Base-by-base conservation (phyloP, 306 rosid genomes). In the Malus sieversii region DNA sequence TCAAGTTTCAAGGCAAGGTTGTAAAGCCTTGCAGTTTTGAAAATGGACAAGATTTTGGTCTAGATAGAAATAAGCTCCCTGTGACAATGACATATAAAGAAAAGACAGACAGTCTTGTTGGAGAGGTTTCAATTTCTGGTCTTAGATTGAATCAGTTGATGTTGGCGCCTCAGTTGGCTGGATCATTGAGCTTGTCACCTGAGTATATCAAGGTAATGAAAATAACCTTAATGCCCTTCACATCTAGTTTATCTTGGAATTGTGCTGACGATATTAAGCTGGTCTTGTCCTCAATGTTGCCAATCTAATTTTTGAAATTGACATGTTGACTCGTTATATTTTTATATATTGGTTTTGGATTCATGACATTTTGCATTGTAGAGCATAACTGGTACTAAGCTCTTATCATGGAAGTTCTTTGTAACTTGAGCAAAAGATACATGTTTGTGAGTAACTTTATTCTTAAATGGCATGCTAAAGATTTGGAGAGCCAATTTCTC, bases 141-240 rank as follows among this genome's bases (percentile, higher is more conserved):
- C 90, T 95, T 85, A 95, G 90, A 85, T 74, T 95, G 84, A 92
- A 95, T 80, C 98, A 95, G 79, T 82, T 95, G 83, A 85, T 87
- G 90, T 90, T 95, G 82, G 97, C 94, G 25, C 96, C 97, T 84
- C 92, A 92, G 74, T 74, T 92, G 77, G 87, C 87, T 66, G 98
- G 98, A 63, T 70, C 69, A 53, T 80, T 95, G 83, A 90, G 88
- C 77, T 70, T 90, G 80, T 88, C 97, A 73, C 83, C 81, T 1
- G 84, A 87, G 76, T 59, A 58, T 80, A 80, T 95, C 88, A 92
- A 95, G 96, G 98, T 92, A 79, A 74, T 52, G 73, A 73, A 75
- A 62, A 61, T 66, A 44, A 66, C 23, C 67, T 62, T 11, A 40
- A 45, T 8, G 38, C 16, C 10, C 72, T 73, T 65, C 72, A 60